Base-by-base conservation (phyloP, 2,329 filamentous ascomycete genomes). In the Dactylellina leptospora region DNA sequence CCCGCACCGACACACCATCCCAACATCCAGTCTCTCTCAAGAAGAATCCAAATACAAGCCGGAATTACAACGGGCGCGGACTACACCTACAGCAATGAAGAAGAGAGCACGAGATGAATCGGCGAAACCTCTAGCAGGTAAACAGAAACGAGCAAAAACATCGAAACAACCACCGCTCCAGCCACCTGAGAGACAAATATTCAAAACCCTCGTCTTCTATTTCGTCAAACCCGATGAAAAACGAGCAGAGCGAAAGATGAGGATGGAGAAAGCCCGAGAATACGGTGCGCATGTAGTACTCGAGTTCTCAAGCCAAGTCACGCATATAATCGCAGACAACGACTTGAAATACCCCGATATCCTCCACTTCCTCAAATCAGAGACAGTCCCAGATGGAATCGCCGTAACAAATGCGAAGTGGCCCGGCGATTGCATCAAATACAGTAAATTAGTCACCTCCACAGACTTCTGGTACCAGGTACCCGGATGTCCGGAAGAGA, bases 261-360 rank as follows among this genome's bases (percentile, higher is more conserved):
- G 90, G 2, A 96, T 97, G 56, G 84, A 84, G 27, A 92, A 89
- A 78, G 88, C 90, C 0, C 84, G 86, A 55, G 87, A 92, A 76
- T 88, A 88, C 78, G 93, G 93, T 44, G 93, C 89, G 0, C 81
- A 78, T 0, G 95, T 92, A 88, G 85, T 86, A 25, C 84, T 83
- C 54, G 80, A 83, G 0, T 85, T 88, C 11, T 22, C 20, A 11
- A n/a, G 42, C 13, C 80, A 80, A 20, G 85, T 95, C 13, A 96
- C 90, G 0, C 91, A 96, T 80, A 81, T 96, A 51, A 84, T 97
- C 68, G 88, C 92, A 1, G 93, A 97, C 77, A 88, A 87, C 74
- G 80, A 80, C 0, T 80, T 95, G 53, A 81, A 81, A 0, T 93
- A 87, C 77, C 79, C 83, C 2, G 85, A 92, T 63, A 82, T 96